Evolutionary conservation across 208 protist species (phyloP), one percentile per base, ranked within the genome.

Genomic region (Crithidia brevicula): DNA sequence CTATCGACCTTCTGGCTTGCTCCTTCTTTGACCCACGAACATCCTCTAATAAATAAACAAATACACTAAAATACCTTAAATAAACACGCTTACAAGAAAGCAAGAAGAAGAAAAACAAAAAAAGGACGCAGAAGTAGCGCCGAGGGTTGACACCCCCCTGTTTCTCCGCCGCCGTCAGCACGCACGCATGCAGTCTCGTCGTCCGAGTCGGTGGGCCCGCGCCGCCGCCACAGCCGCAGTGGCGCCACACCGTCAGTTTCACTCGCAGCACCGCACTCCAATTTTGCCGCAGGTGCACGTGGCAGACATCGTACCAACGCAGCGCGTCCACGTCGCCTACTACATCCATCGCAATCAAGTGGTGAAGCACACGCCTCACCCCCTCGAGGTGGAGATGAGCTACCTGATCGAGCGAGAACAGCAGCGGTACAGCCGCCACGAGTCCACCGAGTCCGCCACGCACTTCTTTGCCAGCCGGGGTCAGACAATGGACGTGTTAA

Each of bases 341-440:
- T 52, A 86, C 7, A 65, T 95, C 22, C 86, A 93, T 36, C 86
- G 89, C 20, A 74, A 82, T 20, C 89, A 83, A 51, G 72, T 92
- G 18, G 86, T 95, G 57, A 92, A 93, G 66, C 85, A 84, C 73
- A 88, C 77, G 1, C 85, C 79, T 10, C 89, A 95, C 59, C 89
- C 89, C 1, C 66, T 95, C 3, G 86, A 95, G 71, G 65, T 72
- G 42, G 83, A 92, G 67, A 86, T 93, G 77, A 46, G 72, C 50
- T 92, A 83, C 52, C 49, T 93, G 11, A 79, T 95, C 2, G 84
- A 95, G 58, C 82, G 87, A 16, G 84, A 95, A 73, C 89, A 93
- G 60, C 81, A 88, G 74, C 86, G 86, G 7, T 95, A 95, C 81
- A 79, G 77, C 42, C 82, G 89, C 18, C 89, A 95, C 66, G 82